These are phyloP conservation scores for Trichosporon coremiiforme DNA, from an alignment of 1,284 basidiomycete genomes.

Conservation along the genomic window DNA sequence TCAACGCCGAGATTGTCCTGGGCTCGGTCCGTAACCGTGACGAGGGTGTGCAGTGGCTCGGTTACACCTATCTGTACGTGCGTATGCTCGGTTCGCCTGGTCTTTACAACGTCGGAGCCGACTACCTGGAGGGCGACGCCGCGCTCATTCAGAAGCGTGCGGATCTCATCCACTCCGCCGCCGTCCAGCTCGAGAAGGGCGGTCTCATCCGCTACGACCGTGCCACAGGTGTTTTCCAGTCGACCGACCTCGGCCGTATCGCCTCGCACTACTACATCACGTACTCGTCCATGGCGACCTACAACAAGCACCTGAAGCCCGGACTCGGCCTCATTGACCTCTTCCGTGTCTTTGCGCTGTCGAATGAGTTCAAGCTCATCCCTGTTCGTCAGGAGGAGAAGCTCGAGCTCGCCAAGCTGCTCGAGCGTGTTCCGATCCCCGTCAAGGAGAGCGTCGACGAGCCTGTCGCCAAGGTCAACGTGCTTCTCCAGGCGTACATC, in stretches of 20 bases:
- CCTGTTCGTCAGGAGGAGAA: constrained; percentile 84
- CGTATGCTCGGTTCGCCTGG: constrained; percentile 90
- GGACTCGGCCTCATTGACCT: constrained; percentile 87
- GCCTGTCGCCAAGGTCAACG: constrained; percentile 95
- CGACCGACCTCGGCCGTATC: constrained; percentile 89
- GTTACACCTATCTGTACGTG: constrained; percentile 95
- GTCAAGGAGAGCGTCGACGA: constrained; percentile 97
- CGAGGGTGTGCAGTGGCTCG: constrained; percentile 96
- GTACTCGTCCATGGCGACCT: constrained; percentile 93
- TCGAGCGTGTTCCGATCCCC: constrained; percentile 95
- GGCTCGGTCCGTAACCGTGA: constrained; percentile 94
- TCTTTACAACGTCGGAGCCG: constrained; percentile 84
- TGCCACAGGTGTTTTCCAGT: constrained; percentile 81
- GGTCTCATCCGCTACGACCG: constrained; percentile 93
- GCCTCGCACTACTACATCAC: constrained; percentile 97
- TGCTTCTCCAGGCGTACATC: constrained; percentile 91
- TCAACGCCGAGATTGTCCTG: constrained; percentile 97
- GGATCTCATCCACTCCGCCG: constrained; percentile 92
- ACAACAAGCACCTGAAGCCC: constrained; percentile 90
- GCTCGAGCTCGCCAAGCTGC: constrained; percentile 84
- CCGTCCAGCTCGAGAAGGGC: constrained; percentile 90
- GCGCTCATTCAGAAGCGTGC: constrained; percentile 88
- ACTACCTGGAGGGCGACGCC: constrained; percentile 80
- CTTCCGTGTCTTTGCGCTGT: constrained; percentile 94
- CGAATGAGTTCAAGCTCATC: constrained; percentile 94